Evolutionary conservation across 305 asterid species (phyloP), one percentile per base, ranked within the genome.

Genomic region (Fraxinus floribunda): DNA sequence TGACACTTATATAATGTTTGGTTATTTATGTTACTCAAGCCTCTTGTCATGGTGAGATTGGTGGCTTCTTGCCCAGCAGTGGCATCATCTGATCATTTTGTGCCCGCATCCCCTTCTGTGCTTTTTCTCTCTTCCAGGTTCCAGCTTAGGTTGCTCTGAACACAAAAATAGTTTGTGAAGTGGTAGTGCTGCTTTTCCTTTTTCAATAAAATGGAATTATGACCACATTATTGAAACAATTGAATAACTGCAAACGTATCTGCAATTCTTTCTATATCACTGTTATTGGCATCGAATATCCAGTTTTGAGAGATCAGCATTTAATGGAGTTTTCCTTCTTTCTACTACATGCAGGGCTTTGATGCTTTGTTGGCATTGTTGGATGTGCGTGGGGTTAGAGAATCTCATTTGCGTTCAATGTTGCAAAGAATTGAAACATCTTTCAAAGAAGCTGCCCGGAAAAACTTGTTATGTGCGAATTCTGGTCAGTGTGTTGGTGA

Each of bases 371-470:
- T 94, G 88, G 89, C 92, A 77, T 90, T 93, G 81, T 88, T 95
- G 90, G 99, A 95, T 87, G 83, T 86, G 52, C 99, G 99, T 80
- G 98, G 99, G 76, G 83, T 83, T 81, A 90, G 99, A 91, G 98
- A 95, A 87, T 91, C 91, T 83, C 97, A 93, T 79, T 85, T 95
- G 89, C 95, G 92, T 81, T 83, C 90, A 13, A 91, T 95, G 94
- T 87, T 95, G 90, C 97, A 79, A 85, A 92, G 86, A 79, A 87
- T 95, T 84, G 98, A 92, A 85, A 81, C 83, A 70, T 84, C 93
- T 83, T 95, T 93, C 84, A 95, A 88, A 86, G 90, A 84, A 82
- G 79, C 91, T 60, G 91, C 84, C 10, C 85, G 81, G 82, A 90
- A 78, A 81, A 87, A 88, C 83, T 64, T 49, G 60, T 49, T 16